A percentile compares a stretch with the other conserved stretches of the same genome.
Conservation (phyloP, 176 grass and related monocot species). For the Panicum miliaceum region DNA sequence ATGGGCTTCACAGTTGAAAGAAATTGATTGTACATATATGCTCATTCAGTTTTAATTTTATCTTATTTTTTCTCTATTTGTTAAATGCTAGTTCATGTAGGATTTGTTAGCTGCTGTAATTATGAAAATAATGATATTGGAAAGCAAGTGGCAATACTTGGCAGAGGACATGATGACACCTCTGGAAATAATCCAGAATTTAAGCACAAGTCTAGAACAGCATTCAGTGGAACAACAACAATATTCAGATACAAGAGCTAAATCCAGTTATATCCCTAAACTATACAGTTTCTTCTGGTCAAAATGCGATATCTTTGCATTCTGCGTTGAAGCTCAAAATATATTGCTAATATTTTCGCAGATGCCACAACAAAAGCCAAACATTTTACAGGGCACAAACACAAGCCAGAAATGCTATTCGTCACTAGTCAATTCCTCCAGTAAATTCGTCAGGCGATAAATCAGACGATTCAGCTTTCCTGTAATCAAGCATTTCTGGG, state of each 20-base stretch:
- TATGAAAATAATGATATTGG: too few species aligned
- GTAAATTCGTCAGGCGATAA: not conserved
- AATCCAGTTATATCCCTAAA: not conserved
- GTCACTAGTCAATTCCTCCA: not conserved
- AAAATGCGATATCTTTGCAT: not conserved
- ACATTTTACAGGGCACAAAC: not conserved
- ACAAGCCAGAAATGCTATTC: not conserved
- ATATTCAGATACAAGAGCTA: not conserved
- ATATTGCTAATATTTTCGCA: not conserved
- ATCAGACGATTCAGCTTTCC: slow-evolving; percentile 21
- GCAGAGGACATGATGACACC: too few species aligned
- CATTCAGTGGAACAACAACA: not conserved
- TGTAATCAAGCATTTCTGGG: slow-evolving; percentile 70
- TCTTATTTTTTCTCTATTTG: too few species aligned
- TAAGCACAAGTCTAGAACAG: not conserved
- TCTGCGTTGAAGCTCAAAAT: not conserved
- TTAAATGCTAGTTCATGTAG: too few species aligned
- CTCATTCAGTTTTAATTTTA: too few species aligned
- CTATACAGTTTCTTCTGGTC: not conserved
- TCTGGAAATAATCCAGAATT: not conserved
- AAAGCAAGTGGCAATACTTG: too few species aligned
- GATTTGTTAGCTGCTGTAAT: too few species aligned
- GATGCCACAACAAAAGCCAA: not conserved
- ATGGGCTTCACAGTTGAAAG: too few species aligned
- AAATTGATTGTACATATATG: too few species aligned